Evolutionary conservation across 495 filamentous ascomycete species (phyloP).

Genomic region (Aspergillus heteromorphus): DNA sequence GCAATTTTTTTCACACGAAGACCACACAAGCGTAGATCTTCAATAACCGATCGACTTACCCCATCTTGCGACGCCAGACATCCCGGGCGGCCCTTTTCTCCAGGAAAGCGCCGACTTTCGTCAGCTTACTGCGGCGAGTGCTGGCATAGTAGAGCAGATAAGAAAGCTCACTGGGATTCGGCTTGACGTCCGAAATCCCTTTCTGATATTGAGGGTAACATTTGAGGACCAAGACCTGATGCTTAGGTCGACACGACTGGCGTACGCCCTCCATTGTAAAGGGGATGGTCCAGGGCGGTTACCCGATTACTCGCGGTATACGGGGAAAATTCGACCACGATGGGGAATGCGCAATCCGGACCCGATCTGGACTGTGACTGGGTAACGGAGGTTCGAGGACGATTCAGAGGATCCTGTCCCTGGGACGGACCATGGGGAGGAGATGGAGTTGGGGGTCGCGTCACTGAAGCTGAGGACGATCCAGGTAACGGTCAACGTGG

Average conservation of each 20-base stretch:
- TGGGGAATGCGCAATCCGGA: neutral
- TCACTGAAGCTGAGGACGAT: neutral
- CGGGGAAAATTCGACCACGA: neutral
- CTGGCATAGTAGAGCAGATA: conserved; percentile 94
- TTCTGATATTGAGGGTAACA: conserved; percentile 90
- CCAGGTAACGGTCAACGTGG: conserved; percentile 8
- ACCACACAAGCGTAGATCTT: neutral
- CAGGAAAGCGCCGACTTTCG: conserved; percentile 86
- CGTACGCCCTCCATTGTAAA: conserved; percentile 54
- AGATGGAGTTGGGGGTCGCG: neutral
- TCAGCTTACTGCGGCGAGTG: conserved; percentile 85
- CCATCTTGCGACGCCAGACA: conserved; percentile 73
- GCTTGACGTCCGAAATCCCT: conserved; percentile 81
- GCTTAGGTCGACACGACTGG: conserved; percentile 73
- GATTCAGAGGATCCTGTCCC: neutral
- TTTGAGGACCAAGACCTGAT: conserved; percentile 87
- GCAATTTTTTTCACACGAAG: neutral
- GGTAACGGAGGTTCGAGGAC: neutral
- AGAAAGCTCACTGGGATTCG: conserved; percentile 89
- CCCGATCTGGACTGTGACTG: neutral
- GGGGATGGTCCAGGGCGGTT: neutral
- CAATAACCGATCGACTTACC: conserved; percentile 49
- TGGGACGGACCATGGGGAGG: neutral
- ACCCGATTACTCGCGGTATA: neutral
- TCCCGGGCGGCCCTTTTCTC: conserved; percentile 86